Evolutionary conservation across 2,329 filamentous ascomycete genomes (phyloP).

Genomic region (Paracoccidioides lutzii): DNA sequence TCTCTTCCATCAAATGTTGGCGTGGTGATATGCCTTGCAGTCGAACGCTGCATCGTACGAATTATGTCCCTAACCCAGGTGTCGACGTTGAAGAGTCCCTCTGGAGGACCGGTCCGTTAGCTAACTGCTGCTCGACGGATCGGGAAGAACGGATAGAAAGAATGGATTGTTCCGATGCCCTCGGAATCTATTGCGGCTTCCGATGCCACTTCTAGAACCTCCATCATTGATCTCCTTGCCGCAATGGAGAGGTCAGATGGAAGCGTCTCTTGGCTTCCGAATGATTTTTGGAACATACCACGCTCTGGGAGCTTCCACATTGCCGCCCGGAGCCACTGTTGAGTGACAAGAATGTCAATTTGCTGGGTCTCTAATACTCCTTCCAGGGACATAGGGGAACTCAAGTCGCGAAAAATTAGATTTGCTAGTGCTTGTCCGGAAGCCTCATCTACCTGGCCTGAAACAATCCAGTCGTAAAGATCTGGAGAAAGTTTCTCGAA

Average conservation of each 20-base stretch:
- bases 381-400: conserved; percentile 43
- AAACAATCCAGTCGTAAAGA: conserved; percentile 28
- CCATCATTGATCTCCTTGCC: conserved; percentile 50
- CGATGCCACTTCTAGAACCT: conserved; percentile 60
- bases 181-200: conserved; percentile 63
- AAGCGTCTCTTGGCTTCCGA: conserved; percentile 39
- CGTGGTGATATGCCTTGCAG: neutral
- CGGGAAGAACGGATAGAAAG: neutral
- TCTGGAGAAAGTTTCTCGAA: conserved; percentile 27
- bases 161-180: conserved; percentile 57
- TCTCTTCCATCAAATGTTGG: conserved; percentile 1
- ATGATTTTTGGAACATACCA: conserved; percentile 47
- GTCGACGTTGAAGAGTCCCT: conserved; percentile 6
- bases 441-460: conserved; percentile 21
- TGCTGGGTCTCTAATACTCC: conserved; percentile 51
- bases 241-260: conserved; percentile 53
- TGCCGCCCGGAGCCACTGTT: conserved; percentile 59
- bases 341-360: conserved; percentile 55
- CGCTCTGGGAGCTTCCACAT: conserved; percentile 62
- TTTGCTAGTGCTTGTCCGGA: conserved; percentile 20
- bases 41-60: neutral
- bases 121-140: neutral
- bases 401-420: conserved; percentile 40
- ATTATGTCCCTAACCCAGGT: conserved; percentile 1
- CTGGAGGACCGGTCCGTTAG: neutral